phyloP scores from a whole-genome alignment of 148 eudicot species.

The Amaranthus cruentus region DNA sequence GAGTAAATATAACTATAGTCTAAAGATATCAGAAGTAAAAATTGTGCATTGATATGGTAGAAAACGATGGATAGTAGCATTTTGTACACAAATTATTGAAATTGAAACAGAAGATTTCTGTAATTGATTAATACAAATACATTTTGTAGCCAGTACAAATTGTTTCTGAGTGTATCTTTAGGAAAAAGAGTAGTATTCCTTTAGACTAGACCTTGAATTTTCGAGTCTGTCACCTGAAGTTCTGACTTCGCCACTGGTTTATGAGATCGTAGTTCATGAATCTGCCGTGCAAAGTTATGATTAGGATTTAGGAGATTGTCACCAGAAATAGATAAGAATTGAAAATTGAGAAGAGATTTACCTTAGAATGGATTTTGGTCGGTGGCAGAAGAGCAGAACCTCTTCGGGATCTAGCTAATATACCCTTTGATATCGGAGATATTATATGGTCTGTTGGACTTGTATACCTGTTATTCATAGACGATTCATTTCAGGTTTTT shows the following conservation, averaged over 20 bases:
- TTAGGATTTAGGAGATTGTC: background rate
- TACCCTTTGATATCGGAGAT: constrained; percentile 41
- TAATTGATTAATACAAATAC: background rate
- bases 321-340: too few relatives aligned
- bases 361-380: constrained; percentile 48
- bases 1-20: too few relatives aligned
- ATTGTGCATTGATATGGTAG: too few relatives aligned
- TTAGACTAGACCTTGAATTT: too few relatives aligned
- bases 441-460: constrained; percentile 46
- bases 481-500: background rate
- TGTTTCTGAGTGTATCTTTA: background rate
- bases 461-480: constrained; percentile 23
- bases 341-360: background rate
- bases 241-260: constrained; percentile 9
- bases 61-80: too few relatives aligned
- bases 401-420: constrained; percentile 46
- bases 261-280: constrained; percentile 18
- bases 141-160: background rate
- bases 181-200: background rate
- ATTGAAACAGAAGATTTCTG: too few relatives aligned
- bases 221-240: background rate
- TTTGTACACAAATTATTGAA: too few relatives aligned
- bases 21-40: too few relatives aligned
- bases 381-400: constrained; percentile 49
- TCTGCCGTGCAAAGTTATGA: background rate